Percentiles rank a stretch among this genome's conserved stretches.
Evolutionary conservation across 139 green algal genomes (phyloP).

Genomic region (Chlamydomonas incerta): DNA sequence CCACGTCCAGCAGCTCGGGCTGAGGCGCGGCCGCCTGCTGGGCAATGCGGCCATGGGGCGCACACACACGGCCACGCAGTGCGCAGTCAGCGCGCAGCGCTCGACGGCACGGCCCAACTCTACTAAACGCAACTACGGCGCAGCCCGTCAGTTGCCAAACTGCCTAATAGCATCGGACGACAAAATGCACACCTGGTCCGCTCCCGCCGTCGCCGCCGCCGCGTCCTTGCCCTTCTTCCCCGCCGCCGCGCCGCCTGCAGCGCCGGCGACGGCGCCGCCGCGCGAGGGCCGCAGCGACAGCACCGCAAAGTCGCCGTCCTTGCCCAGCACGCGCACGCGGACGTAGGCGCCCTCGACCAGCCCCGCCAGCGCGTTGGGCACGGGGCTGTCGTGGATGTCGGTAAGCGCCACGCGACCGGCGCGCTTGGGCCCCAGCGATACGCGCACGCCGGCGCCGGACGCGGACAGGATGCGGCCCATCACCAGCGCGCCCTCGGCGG

Average conservation of each 20-base stretch:
- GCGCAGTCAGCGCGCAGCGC: too few species aligned
- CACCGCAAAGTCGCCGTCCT: conserved; percentile 14
- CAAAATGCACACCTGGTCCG: too few species aligned
- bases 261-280: conserved; percentile 55
- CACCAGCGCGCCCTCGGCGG: conserved; percentile 51
- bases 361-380: conserved; percentile 72
- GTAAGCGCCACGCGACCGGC: conserved; percentile 74
- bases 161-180: too few species aligned
- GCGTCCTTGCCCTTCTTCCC: neutral
- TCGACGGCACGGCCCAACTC: too few species aligned
- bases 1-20: conserved; percentile 14
- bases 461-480: conserved; percentile 54
- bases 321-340: conserved; percentile 55
- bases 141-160: too few species aligned
- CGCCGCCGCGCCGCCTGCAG: neutral
- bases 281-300: conserved; percentile 72
- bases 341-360: conserved; percentile 69
- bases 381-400: conserved; percentile 83
- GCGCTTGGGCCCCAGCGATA: conserved; percentile 63
- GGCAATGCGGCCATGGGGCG: too few species aligned
- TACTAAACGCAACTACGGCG: too few species aligned
- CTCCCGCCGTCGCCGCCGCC: neutral
- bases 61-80: too few species aligned
- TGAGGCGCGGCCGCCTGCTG: neutral
- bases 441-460: conserved; percentile 66